Evolutionary conservation across 768 basidiomycete species (phyloP).

Genomic region (Mycena latifolia): DNA sequence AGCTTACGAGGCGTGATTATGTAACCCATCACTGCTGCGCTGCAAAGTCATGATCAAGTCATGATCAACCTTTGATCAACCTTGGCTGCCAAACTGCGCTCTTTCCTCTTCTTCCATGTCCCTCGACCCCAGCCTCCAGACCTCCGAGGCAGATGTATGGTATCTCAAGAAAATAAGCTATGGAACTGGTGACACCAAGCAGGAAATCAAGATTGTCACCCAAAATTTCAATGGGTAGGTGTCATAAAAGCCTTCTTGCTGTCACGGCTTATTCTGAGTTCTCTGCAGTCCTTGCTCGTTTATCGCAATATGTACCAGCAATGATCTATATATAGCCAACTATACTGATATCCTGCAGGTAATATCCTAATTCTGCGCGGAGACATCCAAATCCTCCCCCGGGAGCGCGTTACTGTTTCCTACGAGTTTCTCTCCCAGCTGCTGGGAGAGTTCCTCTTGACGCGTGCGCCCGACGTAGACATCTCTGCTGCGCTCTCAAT

Average conservation of each 20-base stretch:
- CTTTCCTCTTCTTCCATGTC: neutral
- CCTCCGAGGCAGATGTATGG: constrained; percentile 75
- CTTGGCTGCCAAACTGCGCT: too few relatives aligned
- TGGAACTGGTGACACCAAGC: constrained; percentile 44
- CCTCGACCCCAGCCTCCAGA: constrained; percentile 18
- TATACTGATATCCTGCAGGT: constrained; percentile 56
- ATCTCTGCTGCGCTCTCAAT: constrained; percentile 80
- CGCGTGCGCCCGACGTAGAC: constrained; percentile 67
- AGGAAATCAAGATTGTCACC: constrained; percentile 73
- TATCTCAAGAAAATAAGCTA: constrained; percentile 79
- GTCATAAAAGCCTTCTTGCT: neutral
- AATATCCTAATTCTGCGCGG: constrained; percentile 92
- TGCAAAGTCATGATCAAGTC: too few relatives aligned
- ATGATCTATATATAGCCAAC: constrained; percentile 2
- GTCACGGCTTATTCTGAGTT: constrained; percentile 12
- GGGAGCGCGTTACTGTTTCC: constrained; percentile 75
- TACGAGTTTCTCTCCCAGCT: constrained; percentile 89
- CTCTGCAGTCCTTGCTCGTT: constrained; percentile 85
- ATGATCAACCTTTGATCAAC: too few relatives aligned
- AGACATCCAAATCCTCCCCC: constrained; percentile 79
- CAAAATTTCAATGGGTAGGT: constrained; percentile 89
- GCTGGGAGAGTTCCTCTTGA: constrained; percentile 85
- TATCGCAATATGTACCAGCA: constrained; percentile 83
- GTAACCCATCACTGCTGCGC: too few relatives aligned
- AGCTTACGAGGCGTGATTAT: too few relatives aligned